Evolutionary conservation across 768 basidiomycete genomes (phyloP), one percentile per base, ranked within the genome.

Genomic region (Pisolithus microcarpus): DNA sequence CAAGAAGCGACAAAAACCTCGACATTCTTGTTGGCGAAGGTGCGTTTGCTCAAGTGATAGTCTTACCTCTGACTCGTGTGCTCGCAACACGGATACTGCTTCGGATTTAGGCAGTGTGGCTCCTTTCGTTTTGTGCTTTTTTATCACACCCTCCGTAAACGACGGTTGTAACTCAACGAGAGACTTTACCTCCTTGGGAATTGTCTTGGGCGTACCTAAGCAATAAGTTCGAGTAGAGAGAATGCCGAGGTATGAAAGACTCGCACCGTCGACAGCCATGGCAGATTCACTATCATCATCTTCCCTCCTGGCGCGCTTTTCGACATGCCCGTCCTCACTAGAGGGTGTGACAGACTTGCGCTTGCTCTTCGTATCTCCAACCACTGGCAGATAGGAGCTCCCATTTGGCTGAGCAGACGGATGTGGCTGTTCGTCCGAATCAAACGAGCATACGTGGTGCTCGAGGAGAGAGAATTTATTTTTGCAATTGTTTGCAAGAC

Each of bases 1-100:
- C 86, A 91, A 4, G 84, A 79, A 50, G 86, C 87, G 6, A 87
- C 81, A 49, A 90, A 91, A 7, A 91, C 85, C 87, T 90, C 50
- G 18, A 38, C 28, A 43, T 19, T 26, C 24, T 50, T n/a, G n/a
- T 62, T 26, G 42, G 21, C 44, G 37, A 43, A 18, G 44, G 40
- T 39, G 49, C 21, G 39, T 19, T 49, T 53, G 40, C 15, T 59
- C 54, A 52, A 61, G 58, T 37, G 64, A 23, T 5, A 50, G 28
- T 24, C 50, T 53, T 43, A 81, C 83, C 66, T 85, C 83, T 31
- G 81, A 71, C 52, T 76, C 75, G 57, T 90, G 87, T n/a, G 75
- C 79, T 26, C 67, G 63, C 28, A 83, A 67, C 38, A 80, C 60
- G 48, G 76, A 72, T 23, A 61, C 65, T 23, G 72, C 66, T 50